Percentiles rank a stretch among this genome's conserved stretches.
phyloP scores from a whole-genome alignment of 164 flowering plant species.

The Houttuynia cordata region DNA sequence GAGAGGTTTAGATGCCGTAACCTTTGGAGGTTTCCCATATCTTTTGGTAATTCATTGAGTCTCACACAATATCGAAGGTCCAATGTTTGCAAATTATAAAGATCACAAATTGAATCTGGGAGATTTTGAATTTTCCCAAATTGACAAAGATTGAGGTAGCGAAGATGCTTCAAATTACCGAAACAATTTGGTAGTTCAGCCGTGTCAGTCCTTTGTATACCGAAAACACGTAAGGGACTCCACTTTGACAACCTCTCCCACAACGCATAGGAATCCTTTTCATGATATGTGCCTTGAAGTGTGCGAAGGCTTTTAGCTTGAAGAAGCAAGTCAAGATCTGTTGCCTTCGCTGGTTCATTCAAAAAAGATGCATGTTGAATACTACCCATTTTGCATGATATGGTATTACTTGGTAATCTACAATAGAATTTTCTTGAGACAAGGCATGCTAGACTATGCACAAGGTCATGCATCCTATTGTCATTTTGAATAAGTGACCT shows the following conservation, averaged over 20 bases:
- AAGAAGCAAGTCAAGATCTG: not conserved
- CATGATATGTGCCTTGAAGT: not conserved
- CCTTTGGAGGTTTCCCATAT: not conserved
- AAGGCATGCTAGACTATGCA: not conserved
- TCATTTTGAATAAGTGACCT: not conserved
- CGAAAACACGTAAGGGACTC: conserved; percentile 1
- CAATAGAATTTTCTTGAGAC: not conserved
- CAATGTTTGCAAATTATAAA: conserved; percentile 2
- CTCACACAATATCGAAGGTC: not conserved
- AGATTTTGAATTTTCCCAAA: not conserved
- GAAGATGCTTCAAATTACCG: conserved; percentile 3
- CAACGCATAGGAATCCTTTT: too few relatives aligned
- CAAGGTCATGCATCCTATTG: not conserved
- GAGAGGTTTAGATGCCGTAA: not conserved
- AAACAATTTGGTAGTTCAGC: not conserved
- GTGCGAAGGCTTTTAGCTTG: not conserved
- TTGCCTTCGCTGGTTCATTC: not conserved
- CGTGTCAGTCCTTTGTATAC: not conserved
- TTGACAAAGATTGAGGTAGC: conserved; percentile 2
- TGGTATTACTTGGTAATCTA: not conserved
- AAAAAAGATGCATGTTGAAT: not conserved
- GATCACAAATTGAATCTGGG: conserved; percentile 1
- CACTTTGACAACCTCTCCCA: not conserved
- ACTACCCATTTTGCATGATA: not conserved
- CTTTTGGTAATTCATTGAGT: not conserved